Conservation (phyloP, 768 basidiomycete species). For the Xerocomus spinulosus region DNA sequence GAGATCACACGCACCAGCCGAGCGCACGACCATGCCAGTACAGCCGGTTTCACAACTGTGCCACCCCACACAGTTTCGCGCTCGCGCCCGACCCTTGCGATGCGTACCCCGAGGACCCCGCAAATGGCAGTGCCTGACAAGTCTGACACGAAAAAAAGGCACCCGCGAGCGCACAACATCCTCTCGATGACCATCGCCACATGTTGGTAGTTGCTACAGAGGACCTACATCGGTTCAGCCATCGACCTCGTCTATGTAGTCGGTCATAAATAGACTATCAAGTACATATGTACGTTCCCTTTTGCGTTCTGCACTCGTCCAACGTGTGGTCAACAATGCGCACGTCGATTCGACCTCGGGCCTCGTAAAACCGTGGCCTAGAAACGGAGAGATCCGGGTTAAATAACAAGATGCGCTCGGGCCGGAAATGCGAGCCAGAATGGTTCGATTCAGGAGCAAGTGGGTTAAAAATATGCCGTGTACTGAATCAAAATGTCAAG, state of each 20-base stretch:
- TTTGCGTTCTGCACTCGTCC: slow-evolving; percentile 6
- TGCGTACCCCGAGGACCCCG: not conserved
- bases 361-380: slow-evolving; percentile 6
- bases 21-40: too few relatives aligned
- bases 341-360: slow-evolving; percentile 4
- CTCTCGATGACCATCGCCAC: not conserved
- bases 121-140: too few relatives aligned
- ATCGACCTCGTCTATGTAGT: slow-evolving; percentile 12
- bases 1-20: too few relatives aligned
- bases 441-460: slow-evolving; percentile 18
- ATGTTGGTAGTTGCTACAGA: too few relatives aligned
- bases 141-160: too few relatives aligned
- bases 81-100: not conserved
- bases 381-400: slow-evolving; percentile 20
- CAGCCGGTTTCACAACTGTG: too few relatives aligned
- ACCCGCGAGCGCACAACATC: too few relatives aligned
- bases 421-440: slow-evolving; percentile 8
- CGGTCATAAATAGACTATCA: slow-evolving; percentile 24
- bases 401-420: slow-evolving; percentile 21
- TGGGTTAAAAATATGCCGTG: slow-evolving; percentile 8
- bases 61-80: not conserved
- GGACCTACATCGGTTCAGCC: too few relatives aligned
- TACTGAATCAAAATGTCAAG: slow-evolving; percentile 15
- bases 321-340: slow-evolving; percentile 3
- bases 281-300: slow-evolving; percentile 13